A percentile compares a stretch with the other conserved stretches of the same genome.
phyloP scores from a whole-genome alignment of 1,284 basidiomycete genomes.

The Ceratobasidium papillatum region DNA sequence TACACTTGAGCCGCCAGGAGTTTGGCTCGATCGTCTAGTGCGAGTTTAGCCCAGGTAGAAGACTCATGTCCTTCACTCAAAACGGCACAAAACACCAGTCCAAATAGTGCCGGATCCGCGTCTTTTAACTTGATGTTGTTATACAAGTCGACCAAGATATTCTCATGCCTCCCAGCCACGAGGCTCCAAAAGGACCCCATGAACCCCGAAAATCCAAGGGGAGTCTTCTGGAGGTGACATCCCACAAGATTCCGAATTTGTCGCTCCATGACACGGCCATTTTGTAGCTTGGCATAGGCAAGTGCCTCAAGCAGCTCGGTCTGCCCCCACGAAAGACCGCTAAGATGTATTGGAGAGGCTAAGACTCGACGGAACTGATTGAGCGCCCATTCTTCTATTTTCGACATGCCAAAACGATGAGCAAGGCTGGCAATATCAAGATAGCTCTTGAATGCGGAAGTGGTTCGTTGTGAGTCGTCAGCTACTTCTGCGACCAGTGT shows the following conservation, averaged over 20 bases:
- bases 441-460: neutral
- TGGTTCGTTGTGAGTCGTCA: neutral
- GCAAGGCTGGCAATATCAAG: constrained; percentile 18
- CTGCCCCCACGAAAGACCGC: neutral
- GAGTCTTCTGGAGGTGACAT: neutral
- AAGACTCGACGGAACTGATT: neutral
- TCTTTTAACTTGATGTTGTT: neutral
- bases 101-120: neutral
- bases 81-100: neutral
- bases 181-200: neutral
- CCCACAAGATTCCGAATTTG: neutral
- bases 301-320: neutral
- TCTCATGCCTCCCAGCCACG: no score
- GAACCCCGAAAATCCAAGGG: neutral
- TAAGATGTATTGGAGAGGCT: neutral
- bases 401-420: neutral
- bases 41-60: neutral
- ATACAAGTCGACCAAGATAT: neutral
- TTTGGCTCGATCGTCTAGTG: neutral
- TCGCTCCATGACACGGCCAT: neutral
- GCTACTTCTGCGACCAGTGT: neutral
- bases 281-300: neutral
- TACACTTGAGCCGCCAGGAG: neutral
- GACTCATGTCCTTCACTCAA: neutral
- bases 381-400: constrained; percentile 5